phyloP scores from a whole-genome alignment of 78 protist species.

The Salpingoeca rosetta region DNA sequence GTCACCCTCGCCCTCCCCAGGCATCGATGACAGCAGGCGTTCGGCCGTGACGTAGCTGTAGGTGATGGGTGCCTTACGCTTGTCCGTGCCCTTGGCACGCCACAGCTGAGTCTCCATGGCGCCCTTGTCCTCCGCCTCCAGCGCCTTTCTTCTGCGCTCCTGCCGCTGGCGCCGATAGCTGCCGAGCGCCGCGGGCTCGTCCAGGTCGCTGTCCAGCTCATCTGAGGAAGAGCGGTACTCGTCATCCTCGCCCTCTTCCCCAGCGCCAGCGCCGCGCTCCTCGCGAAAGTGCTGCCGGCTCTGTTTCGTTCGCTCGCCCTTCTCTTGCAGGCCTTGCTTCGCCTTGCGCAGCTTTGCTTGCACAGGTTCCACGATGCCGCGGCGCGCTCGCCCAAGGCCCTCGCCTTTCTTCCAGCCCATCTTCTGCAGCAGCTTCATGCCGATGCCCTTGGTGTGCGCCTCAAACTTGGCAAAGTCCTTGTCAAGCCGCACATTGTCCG shows the following conservation, averaged over 20 bases:
- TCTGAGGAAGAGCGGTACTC: background rate
- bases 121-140: background rate
- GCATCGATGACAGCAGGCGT: background rate
- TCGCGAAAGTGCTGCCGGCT: background rate
- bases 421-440: slow-evolving; percentile 9
- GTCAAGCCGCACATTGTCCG: slow-evolving; percentile 7
- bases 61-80: background rate
- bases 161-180: too few species aligned
- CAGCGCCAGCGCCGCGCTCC: background rate
- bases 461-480: slow-evolving; percentile 7
- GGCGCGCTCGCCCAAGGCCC: background rate
- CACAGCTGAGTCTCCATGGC: background rate
- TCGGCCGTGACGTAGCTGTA: background rate
- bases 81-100: background rate
- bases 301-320: background rate
- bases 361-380: background rate
- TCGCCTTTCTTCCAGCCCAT: slow-evolving; percentile 14
- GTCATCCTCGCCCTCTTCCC: background rate
- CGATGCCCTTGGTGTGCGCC: slow-evolving; percentile 22
- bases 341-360: background rate
- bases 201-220: too few species aligned
- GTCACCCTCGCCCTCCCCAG: background rate
- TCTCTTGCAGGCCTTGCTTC: background rate
- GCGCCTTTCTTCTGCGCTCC: too few species aligned
- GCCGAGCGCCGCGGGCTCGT: too few species aligned